A percentile compares a stretch with the other conserved stretches of the same genome.
phyloP scores from a whole-genome alignment of 2,329 filamentous ascomycete genomes.

The Atkinsonella texensis region DNA sequence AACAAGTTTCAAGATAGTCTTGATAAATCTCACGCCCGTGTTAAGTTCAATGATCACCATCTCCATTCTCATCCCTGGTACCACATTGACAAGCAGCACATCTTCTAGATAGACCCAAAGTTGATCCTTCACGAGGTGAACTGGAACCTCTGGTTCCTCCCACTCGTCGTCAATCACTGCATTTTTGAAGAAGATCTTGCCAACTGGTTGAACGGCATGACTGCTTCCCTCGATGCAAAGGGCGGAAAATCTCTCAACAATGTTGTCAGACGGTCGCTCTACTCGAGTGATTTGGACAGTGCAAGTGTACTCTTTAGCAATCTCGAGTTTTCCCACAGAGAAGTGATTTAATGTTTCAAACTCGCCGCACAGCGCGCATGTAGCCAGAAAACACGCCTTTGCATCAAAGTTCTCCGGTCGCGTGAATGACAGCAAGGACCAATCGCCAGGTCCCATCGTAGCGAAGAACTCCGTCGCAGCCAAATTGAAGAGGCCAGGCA shows the following conservation, averaged over 20 bases:
- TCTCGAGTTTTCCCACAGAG: slow-evolving; percentile 12
- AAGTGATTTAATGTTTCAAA: slow-evolving; percentile 19
- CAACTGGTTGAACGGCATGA: slow-evolving; percentile 27
- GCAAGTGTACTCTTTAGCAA: slow-evolving; percentile 36
- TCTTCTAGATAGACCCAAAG: slow-evolving; percentile 57
- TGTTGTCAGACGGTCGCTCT: slow-evolving; percentile 28
- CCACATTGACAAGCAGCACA: slow-evolving; percentile 36
- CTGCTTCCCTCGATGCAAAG: slow-evolving; percentile 23
- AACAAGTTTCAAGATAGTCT: slow-evolving; percentile 39
- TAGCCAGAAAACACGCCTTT: slow-evolving; percentile 30
- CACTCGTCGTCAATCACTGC: slow-evolving; percentile 36
- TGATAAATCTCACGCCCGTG: slow-evolving; percentile 55
- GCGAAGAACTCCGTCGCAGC: slow-evolving; percentile 59
- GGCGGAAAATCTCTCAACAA: slow-evolving; percentile 31
- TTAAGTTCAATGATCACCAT: slow-evolving; percentile 43
- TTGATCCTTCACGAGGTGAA: slow-evolving; percentile 9
- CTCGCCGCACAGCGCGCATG: slow-evolving; percentile 27
- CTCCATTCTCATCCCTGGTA: slow-evolving; percentile 52
- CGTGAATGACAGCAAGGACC: slow-evolving; percentile 15
- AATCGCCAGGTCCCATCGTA: slow-evolving; percentile 17
- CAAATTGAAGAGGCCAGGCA: slow-evolving; percentile 75
- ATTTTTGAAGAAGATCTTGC: slow-evolving; percentile 30
- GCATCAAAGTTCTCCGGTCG: slow-evolving; percentile 30
- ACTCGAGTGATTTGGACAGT: slow-evolving; percentile 50
- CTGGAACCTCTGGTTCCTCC: slow-evolving; percentile 21